phyloP scores from a whole-genome alignment of 1,284 basidiomycete species.

The Singerocomus inundabilis region DNA sequence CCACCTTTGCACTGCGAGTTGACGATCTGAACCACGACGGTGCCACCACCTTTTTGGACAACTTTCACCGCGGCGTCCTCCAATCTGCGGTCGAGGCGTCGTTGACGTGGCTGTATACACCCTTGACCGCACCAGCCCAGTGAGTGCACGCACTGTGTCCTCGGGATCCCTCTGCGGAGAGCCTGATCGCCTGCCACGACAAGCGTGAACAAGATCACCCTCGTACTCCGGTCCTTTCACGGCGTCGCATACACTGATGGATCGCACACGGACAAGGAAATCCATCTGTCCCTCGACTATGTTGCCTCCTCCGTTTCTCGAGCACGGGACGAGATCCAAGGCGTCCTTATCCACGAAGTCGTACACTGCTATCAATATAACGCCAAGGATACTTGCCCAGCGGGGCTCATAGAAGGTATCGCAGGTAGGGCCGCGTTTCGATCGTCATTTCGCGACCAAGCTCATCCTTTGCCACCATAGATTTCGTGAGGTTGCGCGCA shows the following conservation, averaged over 20 bases:
- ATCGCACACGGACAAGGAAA: conserved; percentile 58
- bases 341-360: conserved; percentile 65
- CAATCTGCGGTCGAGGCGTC: conserved; percentile 52
- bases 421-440: conserved; percentile 48
- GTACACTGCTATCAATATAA: conserved; percentile 76
- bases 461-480: conserved; percentile 35
- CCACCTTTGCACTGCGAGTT: conserved; percentile 53
- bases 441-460: background rate
- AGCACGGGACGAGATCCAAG: conserved; percentile 57
- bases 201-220: conserved; percentile 53
- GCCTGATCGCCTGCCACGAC: conserved; percentile 3
- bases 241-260: conserved; percentile 67
- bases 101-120: conserved; percentile 59
- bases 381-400: conserved; percentile 55
- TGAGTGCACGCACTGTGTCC: conserved; percentile 35
- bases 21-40: conserved; percentile 62
- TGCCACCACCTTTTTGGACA: conserved; percentile 52
- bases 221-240: conserved; percentile 61
- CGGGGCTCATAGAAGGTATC: conserved; percentile 70
- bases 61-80: conserved; percentile 48
- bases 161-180: background rate
- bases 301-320: conserved; percentile 45
- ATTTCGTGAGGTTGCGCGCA: conserved; percentile 65
- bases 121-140: conserved; percentile 55
- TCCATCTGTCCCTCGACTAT: conserved; percentile 66